A percentile compares a stretch with the other conserved stretches of the same genome.
Conservation (phyloP, 2,329 filamentous ascomycete species). For the Ophiostoma ulmi region DNA sequence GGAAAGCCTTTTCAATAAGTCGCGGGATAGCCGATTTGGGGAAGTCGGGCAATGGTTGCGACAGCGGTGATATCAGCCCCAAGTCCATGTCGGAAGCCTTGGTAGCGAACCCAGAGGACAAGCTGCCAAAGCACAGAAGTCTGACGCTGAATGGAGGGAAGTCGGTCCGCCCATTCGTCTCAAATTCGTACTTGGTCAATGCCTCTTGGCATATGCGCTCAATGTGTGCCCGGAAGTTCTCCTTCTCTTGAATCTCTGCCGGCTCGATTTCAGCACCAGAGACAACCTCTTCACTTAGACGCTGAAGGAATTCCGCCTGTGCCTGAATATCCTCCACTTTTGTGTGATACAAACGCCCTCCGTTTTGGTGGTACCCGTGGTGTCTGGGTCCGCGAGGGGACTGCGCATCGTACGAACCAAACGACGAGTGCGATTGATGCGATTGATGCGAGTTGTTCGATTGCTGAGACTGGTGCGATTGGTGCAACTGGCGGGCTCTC, state of each 20-base stretch:
- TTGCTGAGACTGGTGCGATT: constrained; percentile 27
- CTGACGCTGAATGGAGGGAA: constrained; percentile 56
- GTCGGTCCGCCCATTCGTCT: constrained; percentile 37
- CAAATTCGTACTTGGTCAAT: constrained; percentile 49
- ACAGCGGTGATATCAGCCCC: constrained; percentile 63
- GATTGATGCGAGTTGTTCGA: constrained; percentile 16
- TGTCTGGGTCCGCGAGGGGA: constrained; percentile 20
- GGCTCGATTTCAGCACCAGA: constrained; percentile 57
- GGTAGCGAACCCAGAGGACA: constrained; percentile 79
- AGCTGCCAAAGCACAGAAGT: constrained; percentile 74
- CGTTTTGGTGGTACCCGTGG: constrained; percentile 13
- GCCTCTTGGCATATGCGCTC: constrained; percentile 59
- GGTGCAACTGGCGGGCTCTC: constrained; percentile 30
- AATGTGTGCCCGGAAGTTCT: constrained; percentile 60
- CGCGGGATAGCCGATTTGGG: constrained; percentile 62
- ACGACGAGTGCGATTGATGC: constrained; percentile 21
- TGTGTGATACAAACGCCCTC: constrained; percentile 31
- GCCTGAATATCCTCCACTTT: constrained; percentile 44
- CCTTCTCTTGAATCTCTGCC: constrained; percentile 63
- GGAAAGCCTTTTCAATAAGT: constrained; percentile 67
- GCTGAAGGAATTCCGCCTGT: constrained; percentile 48
- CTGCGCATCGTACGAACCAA: constrained; percentile 22
- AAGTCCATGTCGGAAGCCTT: constrained; percentile 90
- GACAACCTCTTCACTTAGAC: constrained; percentile 47
- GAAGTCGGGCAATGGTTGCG: constrained; percentile 49